These are phyloP conservation scores for Rhodotorula taiwanensis DNA, from an alignment of 768 basidiomycete genomes.

Conservation along the genomic window DNA sequence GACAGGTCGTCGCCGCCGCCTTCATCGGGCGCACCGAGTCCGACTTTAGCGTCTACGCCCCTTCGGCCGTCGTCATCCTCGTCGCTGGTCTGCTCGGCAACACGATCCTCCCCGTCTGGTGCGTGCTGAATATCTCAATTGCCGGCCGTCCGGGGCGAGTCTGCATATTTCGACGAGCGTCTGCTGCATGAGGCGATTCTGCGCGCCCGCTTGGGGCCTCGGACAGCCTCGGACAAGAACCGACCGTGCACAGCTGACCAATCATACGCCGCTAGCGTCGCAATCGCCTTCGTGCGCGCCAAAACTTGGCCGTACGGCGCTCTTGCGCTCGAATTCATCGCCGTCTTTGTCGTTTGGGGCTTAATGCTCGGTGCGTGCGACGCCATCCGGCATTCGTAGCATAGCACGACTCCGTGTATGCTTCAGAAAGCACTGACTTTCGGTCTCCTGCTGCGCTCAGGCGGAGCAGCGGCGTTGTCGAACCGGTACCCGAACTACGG, in stretches of 20 bases:
- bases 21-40: constrained; percentile 8
- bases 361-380: constrained; percentile 19
- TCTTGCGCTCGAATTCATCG: constrained; percentile 8
- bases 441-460: neutral
- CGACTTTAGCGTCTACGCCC: constrained; percentile 2
- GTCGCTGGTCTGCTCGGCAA: neutral
- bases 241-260: too few relatives aligned
- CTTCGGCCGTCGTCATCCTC: constrained; percentile 4
- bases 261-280: too few relatives aligned
- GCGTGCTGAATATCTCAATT: too few relatives aligned
- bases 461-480: constrained; percentile 12
- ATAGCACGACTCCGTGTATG: too few relatives aligned
- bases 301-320: neutral
- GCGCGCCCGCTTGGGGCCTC: too few relatives aligned
- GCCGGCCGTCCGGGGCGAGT: too few relatives aligned
- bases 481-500: neutral
- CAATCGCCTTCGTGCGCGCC: neutral
- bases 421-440: too few relatives aligned
- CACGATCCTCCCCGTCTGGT: neutral
- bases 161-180: too few relatives aligned
- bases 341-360: constrained; percentile 12
- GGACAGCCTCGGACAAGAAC: too few relatives aligned
- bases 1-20: constrained; percentile 11
- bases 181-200: too few relatives aligned
- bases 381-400: neutral